Base-by-base conservation (phyloP, 192 early-diverging fungal genomes). In the Endogone sp. region DNA sequence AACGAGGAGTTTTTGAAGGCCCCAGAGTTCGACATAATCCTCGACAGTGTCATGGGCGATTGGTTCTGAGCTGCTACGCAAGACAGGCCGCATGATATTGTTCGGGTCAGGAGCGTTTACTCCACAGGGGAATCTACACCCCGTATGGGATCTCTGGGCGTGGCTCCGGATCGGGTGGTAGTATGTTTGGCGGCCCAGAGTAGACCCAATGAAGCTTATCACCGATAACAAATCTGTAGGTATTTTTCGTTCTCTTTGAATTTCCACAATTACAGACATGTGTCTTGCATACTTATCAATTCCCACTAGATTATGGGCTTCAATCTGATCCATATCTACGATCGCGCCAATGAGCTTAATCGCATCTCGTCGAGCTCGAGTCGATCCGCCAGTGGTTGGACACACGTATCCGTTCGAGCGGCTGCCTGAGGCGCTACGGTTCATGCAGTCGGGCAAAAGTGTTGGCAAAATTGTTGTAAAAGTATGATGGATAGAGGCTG, bases 1-100 rank as follows among this genome's bases (percentile, higher is more conserved):
- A 13, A 44, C 37, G 3, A 26, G 20, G n/a, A 27, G 37, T 27
- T 68, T 26, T 56, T 30, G 20, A 30, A 44, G 37, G 37, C 44
- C 28, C 60, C 10, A 28, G 63, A 26, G 13, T 62, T 64, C 54
- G 68, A 69, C 30, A 44, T 69, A 4, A 30, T 69, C 4, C 56
- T 69, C 27, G 68, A 69, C 56, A 69, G 68, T 63, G 62, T 69
- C 11, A 69, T 69, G 68, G 68, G 68, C 23, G 32, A 69, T 3
- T 69, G 62, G 60, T 69, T 69, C 56, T 69, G 68, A 62, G 27
- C 30, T 69, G 29, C 20, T 69, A 23, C n/a, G 22, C 11, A 69
- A 63, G 29, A 30, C 61, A 28, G 68, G 68, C 3, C 55, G 10
- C 44, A 29, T 63, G 2, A 21, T 69, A 2, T 24, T 69, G 30